phyloP scores from a whole-genome alignment of 2,329 filamentous ascomycete species.

The Calycina marina region DNA sequence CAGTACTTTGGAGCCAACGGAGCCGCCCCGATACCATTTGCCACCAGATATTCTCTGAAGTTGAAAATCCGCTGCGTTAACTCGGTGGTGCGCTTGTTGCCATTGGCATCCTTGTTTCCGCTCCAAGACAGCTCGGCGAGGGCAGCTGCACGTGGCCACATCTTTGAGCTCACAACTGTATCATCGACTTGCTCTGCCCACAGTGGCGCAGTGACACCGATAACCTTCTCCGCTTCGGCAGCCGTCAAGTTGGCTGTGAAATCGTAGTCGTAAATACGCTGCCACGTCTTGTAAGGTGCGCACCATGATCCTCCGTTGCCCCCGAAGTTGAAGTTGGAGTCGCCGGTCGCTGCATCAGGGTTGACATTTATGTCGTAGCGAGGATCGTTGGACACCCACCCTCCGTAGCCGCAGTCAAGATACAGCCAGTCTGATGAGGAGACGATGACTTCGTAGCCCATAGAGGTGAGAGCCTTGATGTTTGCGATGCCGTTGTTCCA shows the following conservation, averaged over 20 bases:
- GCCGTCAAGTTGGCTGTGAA: conserved; percentile 48
- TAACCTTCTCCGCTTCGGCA: conserved; percentile 46
- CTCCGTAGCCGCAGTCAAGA: conserved; percentile 65
- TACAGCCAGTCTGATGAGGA: conserved; percentile 70
- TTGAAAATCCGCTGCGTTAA: conserved; percentile 42
- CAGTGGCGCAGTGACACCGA: conserved; percentile 68
- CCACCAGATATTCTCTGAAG: conserved; percentile 43
- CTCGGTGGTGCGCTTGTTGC: conserved; percentile 47
- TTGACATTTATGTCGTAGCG: conserved; percentile 40
- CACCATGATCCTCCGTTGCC: conserved; percentile 72
- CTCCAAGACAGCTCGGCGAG: conserved; percentile 63
- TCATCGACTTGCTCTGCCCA: conserved; percentile 68
- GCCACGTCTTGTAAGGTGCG: conserved; percentile 65
- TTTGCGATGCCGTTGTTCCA: conserved; percentile 53
- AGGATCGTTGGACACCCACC: conserved; percentile 51
- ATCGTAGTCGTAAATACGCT: conserved; percentile 64
- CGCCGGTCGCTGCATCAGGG: conserved; percentile 45
- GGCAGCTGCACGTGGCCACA: conserved; percentile 63
- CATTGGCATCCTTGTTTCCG: conserved; percentile 46
- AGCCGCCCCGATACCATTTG: conserved; percentile 34
- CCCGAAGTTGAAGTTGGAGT: conserved; percentile 30
- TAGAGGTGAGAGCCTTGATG: conserved; percentile 41
- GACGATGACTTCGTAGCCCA: conserved; percentile 55
- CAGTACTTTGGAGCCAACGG: conserved; percentile 43
- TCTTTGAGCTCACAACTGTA: conserved; percentile 53